A percentile compares a stretch with the other conserved stretches of the same genome.
Conservation (phyloP, 306 rosid species). For the Castanea mollissima region DNA sequence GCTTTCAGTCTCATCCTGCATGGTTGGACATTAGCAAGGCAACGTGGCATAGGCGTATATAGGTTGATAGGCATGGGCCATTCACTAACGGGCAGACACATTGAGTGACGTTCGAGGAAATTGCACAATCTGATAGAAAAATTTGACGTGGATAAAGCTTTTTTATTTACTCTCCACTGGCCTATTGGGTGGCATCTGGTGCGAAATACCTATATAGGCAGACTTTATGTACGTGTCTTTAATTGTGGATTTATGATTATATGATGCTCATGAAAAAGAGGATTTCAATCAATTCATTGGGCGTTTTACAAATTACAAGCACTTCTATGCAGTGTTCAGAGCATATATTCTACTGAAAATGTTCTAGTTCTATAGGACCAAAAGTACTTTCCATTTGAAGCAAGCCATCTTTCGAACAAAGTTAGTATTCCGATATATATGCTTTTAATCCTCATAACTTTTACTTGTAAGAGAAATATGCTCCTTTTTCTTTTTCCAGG, state of each 20-base stretch:
- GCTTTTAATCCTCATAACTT: too few species aligned
- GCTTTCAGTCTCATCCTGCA: not conserved
- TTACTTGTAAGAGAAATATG: not conserved
- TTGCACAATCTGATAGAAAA: not conserved
- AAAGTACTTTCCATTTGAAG: not conserved
- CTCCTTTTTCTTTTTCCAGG: not conserved
- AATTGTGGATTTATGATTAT: not conserved
- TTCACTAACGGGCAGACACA: not conserved
- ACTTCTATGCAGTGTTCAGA: not conserved
- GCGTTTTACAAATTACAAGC: slow-evolving; percentile 1
- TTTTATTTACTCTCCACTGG: not conserved
- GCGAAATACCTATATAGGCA: not conserved
- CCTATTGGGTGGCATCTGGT: slow-evolving; percentile 14
- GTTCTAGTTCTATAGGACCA: slow-evolving; percentile 1
- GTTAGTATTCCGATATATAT: not conserved
- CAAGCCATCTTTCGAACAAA: not conserved
- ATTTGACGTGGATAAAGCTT: not conserved
- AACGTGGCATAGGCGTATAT: not conserved
- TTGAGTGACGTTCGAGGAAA: not conserved
- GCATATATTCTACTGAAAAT: slow-evolving; percentile 33
- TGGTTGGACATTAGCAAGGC: not conserved
- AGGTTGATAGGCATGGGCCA: not conserved
- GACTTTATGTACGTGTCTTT: not conserved
- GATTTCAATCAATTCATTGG: not conserved
- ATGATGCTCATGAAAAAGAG: slow-evolving; percentile 14